Base-by-base conservation (phyloP, 2,329 filamentous ascomycete species). In the Rutstroemia sp. region DNA sequence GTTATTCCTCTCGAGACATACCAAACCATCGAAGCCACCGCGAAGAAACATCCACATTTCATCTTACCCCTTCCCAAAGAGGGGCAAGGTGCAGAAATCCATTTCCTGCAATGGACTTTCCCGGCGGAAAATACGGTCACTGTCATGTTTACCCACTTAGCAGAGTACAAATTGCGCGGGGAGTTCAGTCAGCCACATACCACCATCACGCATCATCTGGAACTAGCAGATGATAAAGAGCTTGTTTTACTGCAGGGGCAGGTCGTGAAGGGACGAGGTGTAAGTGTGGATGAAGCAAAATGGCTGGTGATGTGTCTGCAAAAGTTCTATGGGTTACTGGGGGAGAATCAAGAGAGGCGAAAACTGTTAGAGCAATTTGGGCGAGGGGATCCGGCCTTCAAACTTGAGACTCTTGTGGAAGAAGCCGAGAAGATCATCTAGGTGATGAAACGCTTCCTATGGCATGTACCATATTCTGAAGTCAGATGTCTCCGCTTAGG, bases 91-190 rank as follows among this genome's bases (percentile, higher is more conserved):
- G 90, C 91, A 48, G 94, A 97, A 72, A 91, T 99, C 47, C 94
- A 99, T 73, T 96, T 95, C 72, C 74, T 99, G 60, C 92, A 99
- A 73, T 99, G 95, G 90, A 88, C 88, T 0, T 96, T 96, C 72
- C 92, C 95, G 59, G 79, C 84, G 0, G 76, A 78, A 74, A 34
- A 79, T 59, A 86, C 84, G 3, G 82, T 81, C 58, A 90, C 87
- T 0, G 86, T 97, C 5, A 83, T 99, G 37, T 97, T 99, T 74
- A 99, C 94, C 0, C 88, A 94, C 68, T 79, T 99, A 34, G 92
- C 90, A 16, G 90, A 96, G 70, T 99, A 88, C 76, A 96, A 97
- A 77, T 75, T 90, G 57, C 81, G 92, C 52, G 92, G 92, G 52
- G 89, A 96, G 71, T 99, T 85, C 69, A 90, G 90, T 46, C 83